These are phyloP conservation scores for Terana coerulea DNA, from an alignment of 768 basidiomycete species.

Conservation along the genomic window DNA sequence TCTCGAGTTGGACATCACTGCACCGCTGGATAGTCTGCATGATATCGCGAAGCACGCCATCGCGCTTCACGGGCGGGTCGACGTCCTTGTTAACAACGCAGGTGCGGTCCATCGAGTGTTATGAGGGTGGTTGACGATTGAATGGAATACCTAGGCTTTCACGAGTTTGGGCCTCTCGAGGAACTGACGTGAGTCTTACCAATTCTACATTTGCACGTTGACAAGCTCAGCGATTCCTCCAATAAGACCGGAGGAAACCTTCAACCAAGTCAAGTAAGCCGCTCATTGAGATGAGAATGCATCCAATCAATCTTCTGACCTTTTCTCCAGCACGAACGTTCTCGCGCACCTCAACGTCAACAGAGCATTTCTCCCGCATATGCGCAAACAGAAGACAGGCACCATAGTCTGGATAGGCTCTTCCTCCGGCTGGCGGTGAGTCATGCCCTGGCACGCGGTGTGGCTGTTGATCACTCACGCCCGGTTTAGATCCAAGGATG, in stretches of 20 bases:
- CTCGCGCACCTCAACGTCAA: slow-evolving; percentile 43
- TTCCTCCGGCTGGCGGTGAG: slow-evolving; percentile 19
- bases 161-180: slow-evolving; percentile 26
- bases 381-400: slow-evolving; percentile 40
- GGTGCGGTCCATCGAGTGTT: too few species aligned
- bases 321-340: slow-evolving; percentile 34
- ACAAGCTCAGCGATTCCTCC: neutral
- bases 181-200: slow-evolving; percentile 20
- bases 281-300: too few species aligned
- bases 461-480: neutral
- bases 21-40: slow-evolving; percentile 30
- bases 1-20: slow-evolving; percentile 33
- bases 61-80: slow-evolving; percentile 36
- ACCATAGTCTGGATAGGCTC: slow-evolving; percentile 45
- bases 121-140: too few species aligned
- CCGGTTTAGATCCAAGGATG: slow-evolving; percentile 22
- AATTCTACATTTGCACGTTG: neutral
- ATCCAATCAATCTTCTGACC: neutral
- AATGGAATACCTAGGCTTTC: too few species aligned
- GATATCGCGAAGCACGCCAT: slow-evolving; percentile 34
- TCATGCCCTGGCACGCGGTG: neutral
- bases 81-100: slow-evolving; percentile 47
- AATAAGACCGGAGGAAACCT: slow-evolving; percentile 25
- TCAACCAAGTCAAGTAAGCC: slow-evolving; percentile 26
- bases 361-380: slow-evolving; percentile 44